Base-by-base conservation (phyloP, 495 filamentous ascomycete species). In the Neurospora tetrasperma region DNA sequence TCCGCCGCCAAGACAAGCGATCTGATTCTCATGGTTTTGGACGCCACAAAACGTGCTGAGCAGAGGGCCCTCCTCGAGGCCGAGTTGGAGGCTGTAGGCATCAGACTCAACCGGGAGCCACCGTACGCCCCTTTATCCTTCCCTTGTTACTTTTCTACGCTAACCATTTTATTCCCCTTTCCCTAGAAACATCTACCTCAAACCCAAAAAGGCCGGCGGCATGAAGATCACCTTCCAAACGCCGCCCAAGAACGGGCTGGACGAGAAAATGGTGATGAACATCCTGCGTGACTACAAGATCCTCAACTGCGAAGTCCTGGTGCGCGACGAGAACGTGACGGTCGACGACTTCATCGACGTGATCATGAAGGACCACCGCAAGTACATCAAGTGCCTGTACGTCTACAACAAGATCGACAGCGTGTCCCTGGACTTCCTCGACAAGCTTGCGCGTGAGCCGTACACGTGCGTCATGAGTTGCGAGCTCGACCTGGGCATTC, bases 341-440 rank as follows among this genome's bases (percentile, higher is more conserved):
- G 94, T 99, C 42, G 96, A 99, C 83, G 96, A 99, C 81, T 91
- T 99, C 80, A 98, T 99, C 79, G 96, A 99, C 80, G 94, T 98
- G 59, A 97, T 83, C 83, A 98, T 98, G 94, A 96, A 94, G 77
- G 93, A 97, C 78, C 94, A 99, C 85, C 88, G 96, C 76, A 98
- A 96, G 83, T 99, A 99, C 85, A 98, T 99, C 84, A 84, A 82
- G 71, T 97, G 94, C 78, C 87, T 99, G 35, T 99, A 99, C 83
- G 96, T 98, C 40, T 99, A 99, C 89, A 99, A 99, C 91, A 99
- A 99, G 83, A 97, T 99, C 85, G 96, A 99, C 85, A 91, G 90
- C 80, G 90, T 99, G 76, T 94, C 92, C 38, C 87, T 99, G 74
- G 93, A 97, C 76, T 96, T 94, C 84, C 88, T 99, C 20, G 92